A percentile compares a stretch with the other conserved stretches of the same genome.
Conservation (phyloP, 1,284 basidiomycete genomes). For the Rhodotorula sp. region DNA sequence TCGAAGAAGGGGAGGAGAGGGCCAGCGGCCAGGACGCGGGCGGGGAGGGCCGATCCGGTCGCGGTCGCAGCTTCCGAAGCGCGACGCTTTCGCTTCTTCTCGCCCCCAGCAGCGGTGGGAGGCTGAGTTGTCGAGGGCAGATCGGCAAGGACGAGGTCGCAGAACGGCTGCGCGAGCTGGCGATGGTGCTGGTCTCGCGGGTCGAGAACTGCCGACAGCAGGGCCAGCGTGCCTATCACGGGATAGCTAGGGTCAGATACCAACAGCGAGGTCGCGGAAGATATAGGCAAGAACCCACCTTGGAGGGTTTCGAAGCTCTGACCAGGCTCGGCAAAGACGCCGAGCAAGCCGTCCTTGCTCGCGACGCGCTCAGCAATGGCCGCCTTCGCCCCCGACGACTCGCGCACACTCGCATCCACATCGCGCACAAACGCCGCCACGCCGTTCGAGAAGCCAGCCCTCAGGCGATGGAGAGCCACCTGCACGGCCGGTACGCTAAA, state of each 20-base stretch:
- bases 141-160: conserved; percentile 13
- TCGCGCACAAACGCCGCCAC: not conserved
- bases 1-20: conserved; percentile 30
- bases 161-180: conserved; percentile 15
- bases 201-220: conserved; percentile 12
- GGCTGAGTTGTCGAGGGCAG: not conserved
- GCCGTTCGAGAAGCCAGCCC: not conserved
- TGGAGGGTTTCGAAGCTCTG: not conserved
- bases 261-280: not conserved
- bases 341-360: not conserved
- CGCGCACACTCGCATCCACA: not conserved
- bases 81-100: conserved; percentile 19
- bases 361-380: conserved; percentile 8
- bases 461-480: conserved; percentile 29
- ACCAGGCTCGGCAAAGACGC: not conserved
- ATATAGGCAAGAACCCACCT: not conserved
- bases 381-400: not conserved
- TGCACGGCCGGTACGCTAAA: conserved; percentile 10
- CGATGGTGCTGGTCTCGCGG: not conserved
- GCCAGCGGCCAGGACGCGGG: conserved; percentile 16
- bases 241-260: not conserved
- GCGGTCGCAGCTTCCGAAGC: not conserved
- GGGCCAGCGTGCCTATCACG: not conserved
- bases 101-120: too few species aligned
- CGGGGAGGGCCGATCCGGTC: not conserved